Conservation (phyloP, 140 eudicot species). For the Ambrosia hybrid region DNA sequence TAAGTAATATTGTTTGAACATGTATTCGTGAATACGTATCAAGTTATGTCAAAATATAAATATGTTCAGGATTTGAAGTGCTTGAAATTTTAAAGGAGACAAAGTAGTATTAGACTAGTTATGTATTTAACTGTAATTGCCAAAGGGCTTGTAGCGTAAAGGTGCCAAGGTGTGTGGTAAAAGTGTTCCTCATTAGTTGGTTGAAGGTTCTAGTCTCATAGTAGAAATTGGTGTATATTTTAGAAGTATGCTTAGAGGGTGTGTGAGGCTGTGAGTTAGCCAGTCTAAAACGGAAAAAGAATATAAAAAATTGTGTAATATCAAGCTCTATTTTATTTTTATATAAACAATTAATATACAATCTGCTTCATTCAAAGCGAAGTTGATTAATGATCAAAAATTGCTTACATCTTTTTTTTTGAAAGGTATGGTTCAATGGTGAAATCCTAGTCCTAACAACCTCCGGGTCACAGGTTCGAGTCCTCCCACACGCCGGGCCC, state of each 20-base stretch:
- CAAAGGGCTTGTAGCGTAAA: not conserved
- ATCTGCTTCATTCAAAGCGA: not conserved
- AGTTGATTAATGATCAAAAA: not conserved
- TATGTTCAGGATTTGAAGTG: not conserved
- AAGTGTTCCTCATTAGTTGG: no score
- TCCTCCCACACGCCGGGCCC: no score
- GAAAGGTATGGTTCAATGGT: no score
- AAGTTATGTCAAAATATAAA: not conserved
- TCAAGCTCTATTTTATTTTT: not conserved
- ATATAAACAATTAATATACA: not conserved
- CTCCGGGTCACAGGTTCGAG: no score
- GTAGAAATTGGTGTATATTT: no score
- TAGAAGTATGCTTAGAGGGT: no score
- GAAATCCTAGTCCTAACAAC: no score
- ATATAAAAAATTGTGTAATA: not conserved
- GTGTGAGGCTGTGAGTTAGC: no score
- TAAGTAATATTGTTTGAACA: not conserved
- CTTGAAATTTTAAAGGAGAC: not conserved
- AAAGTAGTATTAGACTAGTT: not conserved
- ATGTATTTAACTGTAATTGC: not conserved
- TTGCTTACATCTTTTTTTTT: no score
- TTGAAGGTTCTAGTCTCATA: no score
- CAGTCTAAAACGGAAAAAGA: no score
- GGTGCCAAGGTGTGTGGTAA: no score
- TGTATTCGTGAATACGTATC: not conserved